These are phyloP conservation scores for Kockiozyma suomiensis DNA, from an alignment of 805 yeast species.

Conservation along the genomic window DNA sequence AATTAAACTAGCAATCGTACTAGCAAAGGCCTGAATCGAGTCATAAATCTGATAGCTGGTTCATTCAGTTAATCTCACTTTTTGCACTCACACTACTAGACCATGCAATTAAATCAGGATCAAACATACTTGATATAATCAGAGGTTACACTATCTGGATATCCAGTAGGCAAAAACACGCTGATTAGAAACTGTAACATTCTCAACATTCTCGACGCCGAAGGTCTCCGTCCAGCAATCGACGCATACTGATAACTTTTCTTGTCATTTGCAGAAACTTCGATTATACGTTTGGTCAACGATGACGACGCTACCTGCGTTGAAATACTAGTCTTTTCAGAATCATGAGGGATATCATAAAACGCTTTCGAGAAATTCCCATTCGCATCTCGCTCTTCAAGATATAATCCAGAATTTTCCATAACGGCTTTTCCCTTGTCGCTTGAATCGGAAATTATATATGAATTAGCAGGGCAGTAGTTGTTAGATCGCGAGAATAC, in stretches of 20 bases:
- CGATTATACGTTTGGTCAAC: conserved; percentile 5
- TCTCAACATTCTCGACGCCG: conserved; percentile 9
- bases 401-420: background rate
- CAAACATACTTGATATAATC: conserved; percentile 39
- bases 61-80: too few relatives aligned
- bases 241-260: background rate
- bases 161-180: conserved; percentile 45
- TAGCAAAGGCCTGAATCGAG: conserved; percentile 45
- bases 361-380: conserved; percentile 22
- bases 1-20: conserved; percentile 41
- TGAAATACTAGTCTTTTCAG: background rate
- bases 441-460: too few relatives aligned
- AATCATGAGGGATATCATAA: conserved; percentile 13
- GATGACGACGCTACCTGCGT: background rate
- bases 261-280: conserved; percentile 13
- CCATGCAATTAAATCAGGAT: background rate
- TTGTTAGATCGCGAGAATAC: background rate
- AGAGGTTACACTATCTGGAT: conserved; percentile 41
- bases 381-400: conserved; percentile 32
- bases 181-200: conserved; percentile 37
- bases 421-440: background rate
- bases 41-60: conserved; percentile 45
- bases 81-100: background rate
- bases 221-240: background rate
- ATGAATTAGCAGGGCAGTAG: too few relatives aligned